Evolutionary conservation across 371 early-diverging fungal genomes (phyloP), one percentile per base, ranked within the genome.

Genomic region (Mucor plumbeus): DNA sequence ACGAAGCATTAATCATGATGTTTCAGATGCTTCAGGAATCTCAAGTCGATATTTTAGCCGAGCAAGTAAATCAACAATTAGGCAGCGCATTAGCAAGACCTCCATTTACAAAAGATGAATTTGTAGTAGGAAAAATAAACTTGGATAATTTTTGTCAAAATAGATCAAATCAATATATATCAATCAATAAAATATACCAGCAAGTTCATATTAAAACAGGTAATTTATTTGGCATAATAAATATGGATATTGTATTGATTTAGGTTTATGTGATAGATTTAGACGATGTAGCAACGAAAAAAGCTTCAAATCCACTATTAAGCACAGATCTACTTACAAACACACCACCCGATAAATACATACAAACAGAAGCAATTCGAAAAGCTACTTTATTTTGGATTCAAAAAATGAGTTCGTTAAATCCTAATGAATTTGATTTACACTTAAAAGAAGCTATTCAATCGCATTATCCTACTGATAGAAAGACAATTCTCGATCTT

Each of bases 401-500:
- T 0, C 63, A 65, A 26, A 54, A 69, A 13, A 48, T 78, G 71
- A 71, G 57, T 34, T 19, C 36, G 21, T 40, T 71, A 31, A 7
- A 50, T 33, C 67, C 74, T 4, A 36, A 54, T 1, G 68, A 71
- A 17, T 78, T 81, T 50, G 67, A 76, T 13, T 31, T 72, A 8
- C 59, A 68, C 35, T 43, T 81, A 11, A 66, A 65, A 40, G 61
- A 63, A 6, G 57, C 65, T 0, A 55, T 81, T 26, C 54, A 62
- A 21, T 53, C 54, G 7, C 67, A 70, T 13, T 81, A 81, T 39
- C 81, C 81, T 8, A 66, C 62, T 9, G 71, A 73, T 3, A 39
- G 61, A 56, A 81, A 81, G 61, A 71, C 66, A 0, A 67, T 78
- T 36, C 43, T 81, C 21, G 81, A 81, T 31, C 38, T 68, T 1